These are phyloP conservation scores for Raphanus raphanistrum DNA, from an alignment of 345 rosid genomes.

Conservation along the genomic window DNA sequence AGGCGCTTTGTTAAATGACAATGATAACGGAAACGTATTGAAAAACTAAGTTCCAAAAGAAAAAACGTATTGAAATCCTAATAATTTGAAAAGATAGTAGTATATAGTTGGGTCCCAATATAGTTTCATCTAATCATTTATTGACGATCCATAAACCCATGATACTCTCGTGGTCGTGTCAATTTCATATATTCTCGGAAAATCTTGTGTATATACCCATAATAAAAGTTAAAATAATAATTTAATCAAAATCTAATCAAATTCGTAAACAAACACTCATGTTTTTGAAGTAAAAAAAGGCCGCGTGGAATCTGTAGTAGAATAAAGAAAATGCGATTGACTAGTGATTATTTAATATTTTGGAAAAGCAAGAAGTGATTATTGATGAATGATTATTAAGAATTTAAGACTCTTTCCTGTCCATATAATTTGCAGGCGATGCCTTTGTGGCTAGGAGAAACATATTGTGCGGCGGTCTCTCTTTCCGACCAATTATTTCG, in stretches of 20 bases:
- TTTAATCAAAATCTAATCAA: not conserved
- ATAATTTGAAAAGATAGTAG: not conserved
- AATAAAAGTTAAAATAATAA: slow-evolving; percentile 8
- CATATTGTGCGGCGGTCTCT: slow-evolving; percentile 30
- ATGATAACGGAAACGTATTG: not conserved
- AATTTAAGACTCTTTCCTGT: slow-evolving; percentile 21
- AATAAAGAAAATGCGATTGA: slow-evolving; percentile 1
- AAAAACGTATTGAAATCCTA: not conserved
- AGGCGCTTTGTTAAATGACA: not conserved
- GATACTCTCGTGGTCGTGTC: slow-evolving; percentile 41
- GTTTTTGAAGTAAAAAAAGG: not conserved
- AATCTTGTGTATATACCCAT: slow-evolving; percentile 15
- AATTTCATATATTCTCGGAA: slow-evolving; percentile 33
- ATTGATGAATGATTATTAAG: slow-evolving; percentile 20
- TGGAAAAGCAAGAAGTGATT: not conserved
- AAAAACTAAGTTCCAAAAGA: not conserved
- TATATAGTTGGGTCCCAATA: not conserved
- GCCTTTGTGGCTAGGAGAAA: slow-evolving; percentile 19
- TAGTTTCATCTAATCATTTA: slow-evolving; percentile 23
- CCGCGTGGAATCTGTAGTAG: slow-evolving; percentile 8
- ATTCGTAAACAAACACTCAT: not conserved
- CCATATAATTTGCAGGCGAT: slow-evolving; percentile 27
- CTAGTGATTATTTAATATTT: not conserved
- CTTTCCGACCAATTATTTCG: slow-evolving; percentile 24
- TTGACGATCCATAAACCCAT: slow-evolving; percentile 32